Base-by-base conservation (phyloP, 495 filamentous ascomycete genomes). In the Aspergillus steynii region DNA sequence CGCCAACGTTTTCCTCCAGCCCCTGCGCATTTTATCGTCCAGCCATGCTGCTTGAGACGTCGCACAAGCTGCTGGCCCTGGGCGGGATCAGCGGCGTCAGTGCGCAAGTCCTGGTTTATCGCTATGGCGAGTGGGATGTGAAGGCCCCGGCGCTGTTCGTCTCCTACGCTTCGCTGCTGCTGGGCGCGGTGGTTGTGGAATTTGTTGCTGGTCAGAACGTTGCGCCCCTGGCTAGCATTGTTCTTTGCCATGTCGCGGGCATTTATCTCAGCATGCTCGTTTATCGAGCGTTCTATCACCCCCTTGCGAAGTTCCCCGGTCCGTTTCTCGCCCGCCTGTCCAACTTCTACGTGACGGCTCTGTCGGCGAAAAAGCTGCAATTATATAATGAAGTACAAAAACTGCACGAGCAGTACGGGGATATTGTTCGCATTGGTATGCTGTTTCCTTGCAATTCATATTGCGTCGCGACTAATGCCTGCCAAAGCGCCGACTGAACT, bases 361-460 rank as follows among this genome's bases (percentile, higher is more conserved):
- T 71, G 5, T 64, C 61, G 8, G 58, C 63, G 1, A 65, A 60
- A 27, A 64, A 65, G 5, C 29, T 66, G 25, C 74, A 74, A 45
- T 62, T 74, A 1, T 73, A 74, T 55, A 59, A 72, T 4, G 71
- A 74, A 58, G 37, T 70, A 0, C 47, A 75, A 9, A 60, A 65
- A 0, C 71, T 82, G 2, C 82, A 85, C 61, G 14, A 69, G n/a
- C 68, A 75, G 52, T 77, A 83, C 67, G 80, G 82, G 0, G 70
- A 73, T 34, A 74, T 80, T 46, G 76, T 84, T 0, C 64, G 71
- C 6, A 42, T 66, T 28, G 71, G 68, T 70, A 49, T 59, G 42
- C 15, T 1, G 4, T 29, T 14, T 25, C 1, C 25, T 1, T 37
- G n/a, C 14, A 4, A 29, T 28, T 20, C 29, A 5, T n/a, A 27